Evolutionary conservation across 225 moss, liverwort and hornwort genomes (phyloP), one percentile per base, ranked within the genome.

Genomic region (Neckera pumila): DNA sequence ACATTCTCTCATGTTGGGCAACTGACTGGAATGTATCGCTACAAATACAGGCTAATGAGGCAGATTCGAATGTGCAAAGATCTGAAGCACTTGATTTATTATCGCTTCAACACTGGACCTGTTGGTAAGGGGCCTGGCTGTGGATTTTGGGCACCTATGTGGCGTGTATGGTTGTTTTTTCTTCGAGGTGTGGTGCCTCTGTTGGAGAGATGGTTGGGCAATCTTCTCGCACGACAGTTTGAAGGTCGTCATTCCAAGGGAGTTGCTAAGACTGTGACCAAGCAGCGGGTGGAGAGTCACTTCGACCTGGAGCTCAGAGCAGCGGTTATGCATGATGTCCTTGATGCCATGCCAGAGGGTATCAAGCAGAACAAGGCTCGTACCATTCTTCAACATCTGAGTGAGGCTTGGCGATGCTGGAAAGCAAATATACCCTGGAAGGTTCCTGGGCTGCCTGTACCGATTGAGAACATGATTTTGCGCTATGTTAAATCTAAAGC

Each of bases 171-270:
- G 99, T 91, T 99, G 85, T 99, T 99, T 83, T 99, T 99, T 76
- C 96, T 99, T 85, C 94, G 99, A 82, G 99, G 99, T 76, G 99
- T 99, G 54, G 99, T 99, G 12, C 99, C 99, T 62, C 90, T 99
- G 87, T 80, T 99, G 89, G 99, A 99, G 90, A 96, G 99, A 89
- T 99, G 99, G 99, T 93, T 99, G 53, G 99, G 99, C 40, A 99
- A 99, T 90, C 91, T 99, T 69, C 94, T 99, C 87, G 99, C 99
- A 23, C 93, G 99, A 36, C 99, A 99, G 89, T 99, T 99, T 92
- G 99, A 99, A 92, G 99, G 99, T 85, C 99, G 99, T 87, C 99
- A 99, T 87, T 99, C 99, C n/a, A 99, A 99, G 90, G 99, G 99
- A 90, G 99, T 99, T 71, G 99, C 99, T 5, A 99, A 99, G 86